phyloP scores from a whole-genome alignment of 208 protist species.

The Naegleria fowleri region DNA sequence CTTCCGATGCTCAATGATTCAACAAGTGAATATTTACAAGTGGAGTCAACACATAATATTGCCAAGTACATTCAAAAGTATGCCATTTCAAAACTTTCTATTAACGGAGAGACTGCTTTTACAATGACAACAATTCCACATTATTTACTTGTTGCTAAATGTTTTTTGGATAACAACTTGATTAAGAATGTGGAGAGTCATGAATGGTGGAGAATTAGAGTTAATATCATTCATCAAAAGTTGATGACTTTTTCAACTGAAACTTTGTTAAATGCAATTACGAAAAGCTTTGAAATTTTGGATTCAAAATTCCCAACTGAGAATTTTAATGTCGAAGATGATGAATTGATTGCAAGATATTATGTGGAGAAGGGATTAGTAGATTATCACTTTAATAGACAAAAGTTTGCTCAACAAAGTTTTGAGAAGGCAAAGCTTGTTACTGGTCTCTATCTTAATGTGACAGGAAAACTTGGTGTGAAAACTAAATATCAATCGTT shows the following conservation, averaged over 20 bases:
- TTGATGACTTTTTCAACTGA: neutral
- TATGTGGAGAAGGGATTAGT: conserved; percentile 70
- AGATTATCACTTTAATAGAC: conserved; percentile 37
- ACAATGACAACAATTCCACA: neutral
- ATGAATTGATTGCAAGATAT: conserved; percentile 50
- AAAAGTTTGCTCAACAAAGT: conserved; percentile 48
- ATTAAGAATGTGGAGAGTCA: neutral
- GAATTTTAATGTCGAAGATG: neutral
- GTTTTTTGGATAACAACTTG: neutral
- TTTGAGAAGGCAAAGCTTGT: conserved; percentile 56
- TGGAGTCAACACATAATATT: neutral
- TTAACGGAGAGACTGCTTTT: neutral
- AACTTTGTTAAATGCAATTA: neutral
- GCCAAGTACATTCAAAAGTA: neutral
- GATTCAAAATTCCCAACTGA: neutral
- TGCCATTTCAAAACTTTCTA: neutral
- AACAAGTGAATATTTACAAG: neutral
- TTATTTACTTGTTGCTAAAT: neutral
- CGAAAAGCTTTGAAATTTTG: neutral
- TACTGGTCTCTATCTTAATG: conserved; percentile 62
- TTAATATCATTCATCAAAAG: neutral
- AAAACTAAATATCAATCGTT: conserved; percentile 79
- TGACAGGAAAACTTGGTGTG: conserved; percentile 70
- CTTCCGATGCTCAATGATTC: neutral
- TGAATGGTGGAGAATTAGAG: conserved; percentile 5